A percentile compares a stretch with the other conserved stretches of the same genome.
Conservation (phyloP, 208 protist genomes). For the Leishmania major region DNA sequence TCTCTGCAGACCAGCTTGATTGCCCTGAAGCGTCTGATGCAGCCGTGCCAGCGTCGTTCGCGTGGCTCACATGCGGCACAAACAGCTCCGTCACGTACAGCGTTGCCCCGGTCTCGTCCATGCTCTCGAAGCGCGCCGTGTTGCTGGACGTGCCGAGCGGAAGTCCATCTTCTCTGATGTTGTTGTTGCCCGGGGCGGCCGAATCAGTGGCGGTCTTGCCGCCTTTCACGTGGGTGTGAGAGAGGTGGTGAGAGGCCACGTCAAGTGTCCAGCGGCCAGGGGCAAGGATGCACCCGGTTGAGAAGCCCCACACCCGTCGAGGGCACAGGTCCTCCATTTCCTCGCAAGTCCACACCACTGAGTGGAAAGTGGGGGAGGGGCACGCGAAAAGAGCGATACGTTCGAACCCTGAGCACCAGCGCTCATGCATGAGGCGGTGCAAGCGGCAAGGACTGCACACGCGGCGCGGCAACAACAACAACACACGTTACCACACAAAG, state of each 20-base stretch:
- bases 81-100: constrained; percentile 72
- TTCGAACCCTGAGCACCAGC: neutral
- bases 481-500: neutral
- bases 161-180: neutral
- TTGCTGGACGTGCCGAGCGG: constrained; percentile 35
- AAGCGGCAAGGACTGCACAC: neutral
- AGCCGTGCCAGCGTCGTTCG: neutral
- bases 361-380: too few relatives aligned
- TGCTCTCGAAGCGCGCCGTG: constrained; percentile 51
- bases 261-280: constrained; percentile 62
- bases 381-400: neutral
- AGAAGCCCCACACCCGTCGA: constrained; percentile 45
- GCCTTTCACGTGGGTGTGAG: constrained; percentile 9
- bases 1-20: neutral
- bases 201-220: neutral
- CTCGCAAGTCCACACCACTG: neutral
- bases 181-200: too few relatives aligned
- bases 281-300: constrained; percentile 48
- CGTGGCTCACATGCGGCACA: constrained; percentile 16
- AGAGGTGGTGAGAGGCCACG: constrained; percentile 49
- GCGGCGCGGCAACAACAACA: neutral
- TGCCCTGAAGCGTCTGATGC: neutral
- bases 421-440: neutral
- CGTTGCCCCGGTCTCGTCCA: constrained; percentile 28
- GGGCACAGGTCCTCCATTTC: constrained; percentile 43